phyloP scores from a whole-genome alignment of 1,284 basidiomycete species.

The Rhodofomes roseus region DNA sequence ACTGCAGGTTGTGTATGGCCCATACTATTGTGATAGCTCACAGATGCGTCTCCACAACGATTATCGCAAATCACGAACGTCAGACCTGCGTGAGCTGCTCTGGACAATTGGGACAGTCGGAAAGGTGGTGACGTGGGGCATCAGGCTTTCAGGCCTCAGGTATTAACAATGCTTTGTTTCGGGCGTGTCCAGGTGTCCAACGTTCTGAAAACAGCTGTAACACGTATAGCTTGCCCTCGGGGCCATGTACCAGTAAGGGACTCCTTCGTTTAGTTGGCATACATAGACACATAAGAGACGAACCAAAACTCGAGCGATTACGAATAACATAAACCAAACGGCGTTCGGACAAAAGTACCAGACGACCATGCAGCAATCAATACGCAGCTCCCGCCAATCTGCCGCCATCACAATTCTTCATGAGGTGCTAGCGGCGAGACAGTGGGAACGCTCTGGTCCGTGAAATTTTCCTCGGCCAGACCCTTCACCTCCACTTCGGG shows the following conservation, averaged over 20 bases:
- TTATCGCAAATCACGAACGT: no score
- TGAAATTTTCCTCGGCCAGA: conserved; percentile 22
- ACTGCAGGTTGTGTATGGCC: no score
- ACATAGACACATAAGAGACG: background rate
- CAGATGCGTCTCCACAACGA: no score
- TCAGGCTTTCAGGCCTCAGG: no score
- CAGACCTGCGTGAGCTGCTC: no score
- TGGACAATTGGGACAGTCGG: no score
- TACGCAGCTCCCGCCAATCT: background rate
- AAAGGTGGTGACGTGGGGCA: no score
- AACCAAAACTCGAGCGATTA: background rate
- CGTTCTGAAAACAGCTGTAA: no score
- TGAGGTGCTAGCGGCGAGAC: conserved; percentile 15
- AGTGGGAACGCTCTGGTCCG: conserved; percentile 11
- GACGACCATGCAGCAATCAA: background rate
- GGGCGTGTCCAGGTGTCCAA: no score
- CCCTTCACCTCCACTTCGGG: conserved; percentile 22
- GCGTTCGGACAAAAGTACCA: background rate
- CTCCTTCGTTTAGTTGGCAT: background rate
- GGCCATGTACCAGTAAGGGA: background rate
- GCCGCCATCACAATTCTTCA: conserved; percentile 27
- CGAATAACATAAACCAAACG: conserved; percentile 4
- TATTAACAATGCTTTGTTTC: no score
- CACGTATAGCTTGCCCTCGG: background rate
- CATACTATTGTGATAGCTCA: no score